phyloP scores from a whole-genome alignment of 495 filamentous ascomycete species.

The Daldinia grandis region DNA sequence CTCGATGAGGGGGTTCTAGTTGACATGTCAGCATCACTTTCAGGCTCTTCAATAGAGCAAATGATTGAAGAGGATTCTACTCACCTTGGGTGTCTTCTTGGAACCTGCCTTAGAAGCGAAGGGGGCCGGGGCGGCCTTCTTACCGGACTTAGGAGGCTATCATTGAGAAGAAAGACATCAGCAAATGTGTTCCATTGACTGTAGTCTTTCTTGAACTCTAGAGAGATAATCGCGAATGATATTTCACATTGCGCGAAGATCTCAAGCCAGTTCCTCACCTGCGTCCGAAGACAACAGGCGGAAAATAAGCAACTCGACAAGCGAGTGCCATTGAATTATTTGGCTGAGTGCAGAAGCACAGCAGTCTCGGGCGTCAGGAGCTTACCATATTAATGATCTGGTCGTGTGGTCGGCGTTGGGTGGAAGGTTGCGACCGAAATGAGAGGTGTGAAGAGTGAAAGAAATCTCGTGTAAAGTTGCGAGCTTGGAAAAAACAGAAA shows the following conservation, averaged over 20 bases:
- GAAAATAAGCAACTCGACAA: slow-evolving; percentile 58
- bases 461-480: slow-evolving; percentile 36
- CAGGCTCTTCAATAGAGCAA: background rate
- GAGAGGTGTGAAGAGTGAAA: slow-evolving; percentile 37
- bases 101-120: slow-evolving; percentile 95
- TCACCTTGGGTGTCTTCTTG: slow-evolving; percentile 96
- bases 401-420: slow-evolving; percentile 41
- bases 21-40: slow-evolving; percentile 45
- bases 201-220: slow-evolving; percentile 92
- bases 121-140: slow-evolving; percentile 94
- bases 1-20: slow-evolving; percentile 98
- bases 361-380: slow-evolving; percentile 41
- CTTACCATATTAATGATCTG: slow-evolving; percentile 58
- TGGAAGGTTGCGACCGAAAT: slow-evolving; percentile 31
- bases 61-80: slow-evolving; percentile 43
- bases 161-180: slow-evolving; percentile 99
- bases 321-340: slow-evolving; percentile 42
- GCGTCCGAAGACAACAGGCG: slow-evolving; percentile 60
- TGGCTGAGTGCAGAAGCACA: slow-evolving; percentile 36
- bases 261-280: slow-evolving; percentile 89
- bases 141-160: slow-evolving; percentile 97
- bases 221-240: slow-evolving; percentile 70
- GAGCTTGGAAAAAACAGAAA: slow-evolving; percentile 14
- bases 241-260: slow-evolving; percentile 61
- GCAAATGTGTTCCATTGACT: slow-evolving; percentile 81